phyloP scores from a whole-genome alignment of 148 eudicot genomes.

The Suaeda aralocaspica region DNA sequence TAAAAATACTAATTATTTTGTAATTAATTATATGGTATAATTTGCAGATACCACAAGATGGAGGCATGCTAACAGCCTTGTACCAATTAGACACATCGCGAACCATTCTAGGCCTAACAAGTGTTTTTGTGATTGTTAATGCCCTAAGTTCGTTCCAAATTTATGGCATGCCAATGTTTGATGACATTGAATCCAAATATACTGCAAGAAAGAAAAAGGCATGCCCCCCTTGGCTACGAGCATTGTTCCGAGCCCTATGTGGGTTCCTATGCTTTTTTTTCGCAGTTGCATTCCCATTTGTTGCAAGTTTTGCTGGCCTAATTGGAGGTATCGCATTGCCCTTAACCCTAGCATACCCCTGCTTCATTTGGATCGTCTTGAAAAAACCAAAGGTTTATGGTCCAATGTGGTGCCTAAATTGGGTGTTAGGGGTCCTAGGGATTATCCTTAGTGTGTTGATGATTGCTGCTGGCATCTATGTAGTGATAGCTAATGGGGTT shows the following conservation, averaged over 20 bases:
- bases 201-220: slow-evolving; percentile 54
- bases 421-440: slow-evolving; percentile 62
- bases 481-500: slow-evolving; percentile 63
- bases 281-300: slow-evolving; percentile 79
- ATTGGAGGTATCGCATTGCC: slow-evolving; percentile 70
- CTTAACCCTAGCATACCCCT: slow-evolving; percentile 76
- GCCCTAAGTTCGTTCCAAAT: slow-evolving; percentile 72
- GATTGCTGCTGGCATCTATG: slow-evolving; percentile 59
- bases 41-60: slow-evolving; percentile 57
- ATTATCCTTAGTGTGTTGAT: slow-evolving; percentile 52
- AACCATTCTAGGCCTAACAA: slow-evolving; percentile 42
- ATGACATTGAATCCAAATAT: slow-evolving; percentile 66
- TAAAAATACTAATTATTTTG: background rate
- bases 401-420: slow-evolving; percentile 68
- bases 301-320: slow-evolving; percentile 65
- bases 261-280: slow-evolving; percentile 62
- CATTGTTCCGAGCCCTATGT: slow-evolving; percentile 41
- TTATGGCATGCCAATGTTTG: slow-evolving; percentile 80
- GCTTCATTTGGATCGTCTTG: slow-evolving; percentile 74
- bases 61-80: slow-evolving; percentile 66
- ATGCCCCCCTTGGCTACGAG: slow-evolving; percentile 69
- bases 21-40: background rate
- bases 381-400: slow-evolving; percentile 55
- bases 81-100: slow-evolving; percentile 44
- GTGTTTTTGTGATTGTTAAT: slow-evolving; percentile 54